Evolutionary conservation across 1,284 basidiomycete genomes (phyloP).

Genomic region (Pulveroboletus sp.): DNA sequence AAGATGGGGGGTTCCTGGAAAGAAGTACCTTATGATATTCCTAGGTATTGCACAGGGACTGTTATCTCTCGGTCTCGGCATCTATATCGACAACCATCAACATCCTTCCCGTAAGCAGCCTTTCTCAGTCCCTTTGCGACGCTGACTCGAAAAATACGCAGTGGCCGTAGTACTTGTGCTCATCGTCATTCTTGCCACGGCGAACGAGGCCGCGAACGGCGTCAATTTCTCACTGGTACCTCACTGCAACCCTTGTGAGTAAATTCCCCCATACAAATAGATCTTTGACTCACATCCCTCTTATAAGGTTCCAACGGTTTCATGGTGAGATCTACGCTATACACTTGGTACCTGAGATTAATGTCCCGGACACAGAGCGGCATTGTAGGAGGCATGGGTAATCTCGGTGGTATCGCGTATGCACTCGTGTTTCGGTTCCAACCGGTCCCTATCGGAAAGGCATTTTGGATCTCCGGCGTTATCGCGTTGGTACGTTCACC

Average conservation of each 20-base stretch:
- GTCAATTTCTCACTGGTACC: slow-evolving; percentile 57
- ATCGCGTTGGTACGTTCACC: slow-evolving; percentile 34
- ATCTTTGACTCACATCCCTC: slow-evolving; percentile 22
- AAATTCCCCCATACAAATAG: too few relatives aligned
- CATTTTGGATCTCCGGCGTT: slow-evolving; percentile 50
- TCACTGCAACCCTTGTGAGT: slow-evolving; percentile 51
- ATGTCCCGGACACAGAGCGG: slow-evolving; percentile 39
- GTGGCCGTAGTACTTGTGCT: slow-evolving; percentile 36
- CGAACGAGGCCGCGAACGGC: slow-evolving; percentile 50
- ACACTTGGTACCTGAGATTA: not conserved
- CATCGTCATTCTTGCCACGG: slow-evolving; percentile 20
- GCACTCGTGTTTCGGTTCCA: slow-evolving; percentile 55
- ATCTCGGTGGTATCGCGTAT: slow-evolving; percentile 54
- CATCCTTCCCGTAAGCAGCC: slow-evolving; percentile 27
- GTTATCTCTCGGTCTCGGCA: slow-evolving; percentile 46
- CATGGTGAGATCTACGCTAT: slow-evolving; percentile 29
- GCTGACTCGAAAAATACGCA: slow-evolving; percentile 12
- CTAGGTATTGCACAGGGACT: slow-evolving; percentile 51
- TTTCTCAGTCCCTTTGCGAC: not conserved
- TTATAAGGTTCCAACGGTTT: slow-evolving; percentile 38
- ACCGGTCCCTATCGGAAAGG: slow-evolving; percentile 22
- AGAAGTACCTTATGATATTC: slow-evolving; percentile 52
- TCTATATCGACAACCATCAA: slow-evolving; percentile 45
- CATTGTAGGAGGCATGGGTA: slow-evolving; percentile 54
- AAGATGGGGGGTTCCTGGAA: slow-evolving; percentile 47